phyloP scores from a whole-genome alignment of 805 yeast species.

The Phaffomyces antillensis region DNA sequence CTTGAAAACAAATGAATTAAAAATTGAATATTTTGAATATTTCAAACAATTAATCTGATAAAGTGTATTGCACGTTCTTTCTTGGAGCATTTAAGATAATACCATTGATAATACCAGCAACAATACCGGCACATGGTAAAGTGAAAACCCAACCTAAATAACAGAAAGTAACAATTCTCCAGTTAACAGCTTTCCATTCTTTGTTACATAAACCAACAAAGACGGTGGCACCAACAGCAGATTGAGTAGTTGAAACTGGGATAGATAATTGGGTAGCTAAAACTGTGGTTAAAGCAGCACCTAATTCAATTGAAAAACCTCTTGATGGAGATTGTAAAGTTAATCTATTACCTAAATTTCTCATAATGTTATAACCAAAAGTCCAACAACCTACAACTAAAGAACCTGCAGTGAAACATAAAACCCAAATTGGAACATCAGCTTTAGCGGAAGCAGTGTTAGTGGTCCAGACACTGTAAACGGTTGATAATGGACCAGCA shows the following conservation, averaged over 20 bases:
- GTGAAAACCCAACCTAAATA: constrained; percentile 69
- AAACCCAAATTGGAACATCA: constrained; percentile 65
- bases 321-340: constrained; percentile 73
- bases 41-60: neutral
- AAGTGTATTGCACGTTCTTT: constrained; percentile 27
- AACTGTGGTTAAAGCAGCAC: constrained; percentile 69
- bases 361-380: constrained; percentile 64
- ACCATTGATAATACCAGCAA: constrained; percentile 61
- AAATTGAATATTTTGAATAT: neutral
- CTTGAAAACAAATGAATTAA: neutral
- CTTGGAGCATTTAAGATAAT: constrained; percentile 61
- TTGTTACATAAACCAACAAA: constrained; percentile 68
- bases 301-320: constrained; percentile 71
- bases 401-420: constrained; percentile 60
- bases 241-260: constrained; percentile 74
- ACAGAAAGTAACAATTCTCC: constrained; percentile 71
- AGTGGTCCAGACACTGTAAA: constrained; percentile 53
- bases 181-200: constrained; percentile 57
- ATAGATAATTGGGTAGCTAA: constrained; percentile 68
- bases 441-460: constrained; percentile 38
- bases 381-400: constrained; percentile 66
- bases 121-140: constrained; percentile 64
- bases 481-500: constrained; percentile 65
- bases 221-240: constrained; percentile 73
- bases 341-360: constrained; percentile 64